A percentile compares a stretch with the other conserved stretches of the same genome.
Evolutionary conservation across 371 early-diverging fungal species (phyloP).

Genomic region (Sporodiniella umbellata): DNA sequence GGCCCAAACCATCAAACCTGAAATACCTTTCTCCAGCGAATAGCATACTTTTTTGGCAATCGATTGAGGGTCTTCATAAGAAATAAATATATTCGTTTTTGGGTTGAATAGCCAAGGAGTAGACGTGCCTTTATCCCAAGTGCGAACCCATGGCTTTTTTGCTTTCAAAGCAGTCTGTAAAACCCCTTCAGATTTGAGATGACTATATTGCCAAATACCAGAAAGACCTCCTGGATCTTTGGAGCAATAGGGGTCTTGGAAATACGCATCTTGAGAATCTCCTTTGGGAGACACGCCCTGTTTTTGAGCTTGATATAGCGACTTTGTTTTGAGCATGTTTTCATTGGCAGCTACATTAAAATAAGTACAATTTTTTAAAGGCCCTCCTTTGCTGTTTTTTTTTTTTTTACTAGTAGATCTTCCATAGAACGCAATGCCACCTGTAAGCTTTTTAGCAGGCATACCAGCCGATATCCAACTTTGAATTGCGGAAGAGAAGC

Average conservation of each 20-base stretch:
- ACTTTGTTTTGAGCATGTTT: constrained; percentile 25
- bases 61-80: constrained; percentile 59
- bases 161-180: constrained; percentile 41
- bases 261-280: constrained; percentile 28
- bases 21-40: constrained; percentile 31
- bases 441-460: constrained; percentile 54
- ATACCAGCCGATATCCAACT: constrained; percentile 56
- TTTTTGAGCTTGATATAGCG: constrained; percentile 29
- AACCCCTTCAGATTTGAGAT: constrained; percentile 51
- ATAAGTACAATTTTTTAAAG: neutral
- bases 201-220: constrained; percentile 54
- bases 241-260: constrained; percentile 25
- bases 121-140: constrained; percentile 42
- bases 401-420: constrained; percentile 39
- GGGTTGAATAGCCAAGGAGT: constrained; percentile 65
- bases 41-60: constrained; percentile 46
- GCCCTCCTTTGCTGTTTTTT: neutral
- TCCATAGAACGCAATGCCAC: constrained; percentile 68
- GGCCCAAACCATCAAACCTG: constrained; percentile 58
- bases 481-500: constrained; percentile 44
- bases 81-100: constrained; percentile 50
- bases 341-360: constrained; percentile 21
- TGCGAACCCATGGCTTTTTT: constrained; percentile 49
- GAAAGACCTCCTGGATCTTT: constrained; percentile 25
- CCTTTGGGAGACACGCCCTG: constrained; percentile 26